Base-by-base conservation (phyloP, 2,329 filamentous ascomycete genomes). In the Colletotrichum sp. region DNA sequence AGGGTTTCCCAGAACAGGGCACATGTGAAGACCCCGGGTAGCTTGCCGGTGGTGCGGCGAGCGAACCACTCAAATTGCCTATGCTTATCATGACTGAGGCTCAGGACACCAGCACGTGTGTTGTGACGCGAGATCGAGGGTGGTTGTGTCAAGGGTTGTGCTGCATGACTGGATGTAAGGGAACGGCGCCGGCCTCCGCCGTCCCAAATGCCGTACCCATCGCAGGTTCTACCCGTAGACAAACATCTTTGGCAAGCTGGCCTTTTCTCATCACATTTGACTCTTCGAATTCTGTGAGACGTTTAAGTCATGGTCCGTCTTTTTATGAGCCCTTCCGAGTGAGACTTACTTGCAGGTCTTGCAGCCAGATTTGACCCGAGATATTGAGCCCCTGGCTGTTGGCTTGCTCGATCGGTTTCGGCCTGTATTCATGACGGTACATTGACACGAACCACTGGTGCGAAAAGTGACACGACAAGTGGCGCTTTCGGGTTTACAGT, bases 401-500 rank as follows among this genome's bases (percentile, higher is more conserved):
- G 18, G 16, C 3, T n/a, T n/a, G 0, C 38, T 43, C 38, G 18
- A 2, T 43, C 18, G 38, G 18, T 43, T 3, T 43, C 18, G 3
- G 3, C 38, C 18, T n/a, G 38, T 43, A 2, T 3, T 3, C 38
- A 43, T 43, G 18, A 43, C 38, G 11, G 3, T 43, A n/a, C 16
- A 43, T n/a, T 5, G 16, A 43, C 36, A 43, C 16, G 2, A 38
- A 11, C 5, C 36, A 11, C 36, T 38, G 36, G 18, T 11, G 36
- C 2, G 0, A 38, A 38, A 9, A 38, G 16, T 38, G 8, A 11
- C 8, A 3, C 2, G 36, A 11, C 1, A 0, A 7, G 16, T 38
- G 16, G 36, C 4, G 0, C 5, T 38, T 5, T 5, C 36, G 36
- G 36, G 16, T 0, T 18, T 1, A 38, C 0, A 38, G 36, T 18